Evolutionary conservation across 768 basidiomycete genomes (phyloP), one percentile per base, ranked within the genome.

Genomic region (Pleurotus cornucopiae): DNA sequence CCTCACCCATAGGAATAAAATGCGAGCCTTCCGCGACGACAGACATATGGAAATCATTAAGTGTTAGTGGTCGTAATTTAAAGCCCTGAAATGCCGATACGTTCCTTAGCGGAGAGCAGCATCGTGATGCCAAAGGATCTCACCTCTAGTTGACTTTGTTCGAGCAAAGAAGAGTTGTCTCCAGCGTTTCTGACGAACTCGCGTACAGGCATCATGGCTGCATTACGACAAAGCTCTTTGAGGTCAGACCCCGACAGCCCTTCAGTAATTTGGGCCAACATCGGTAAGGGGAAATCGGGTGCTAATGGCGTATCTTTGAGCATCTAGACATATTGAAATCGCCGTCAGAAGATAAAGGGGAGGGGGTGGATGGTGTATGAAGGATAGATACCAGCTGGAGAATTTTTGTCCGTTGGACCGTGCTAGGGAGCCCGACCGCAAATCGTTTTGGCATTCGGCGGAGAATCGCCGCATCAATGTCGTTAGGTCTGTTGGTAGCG

Each of bases 371-470:
- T 14, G 49, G 34, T 40, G 26, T 44, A 34, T 39, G 16, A 18
- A 14, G 14, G 20, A 48, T 46, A 67, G 80, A 51, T 62, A 94
- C 94, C 58, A 98, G 73, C 0, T 72, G 71, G 16, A 99, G 79
- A 58, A 98, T 98, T 68, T 89, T 93, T 52, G 83, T 72, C 30
- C 97, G 80, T 61, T 98, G 94, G 2, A 84, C 79, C 5, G 70
- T 67, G 56, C 89, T 84, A 2, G 97, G 97, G 13, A 98, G 76
- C 4, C 82, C 77, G 56, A 99, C 81, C 1, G 89, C 81, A 67
- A 98, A 98, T 9, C 94, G 91, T 69, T 96, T 98, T 1, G 97
- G 97, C 94, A 99, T 94, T n/a, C 95, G 87, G n/a, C 91, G 81
- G 20, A 94, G 74, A 61, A 94, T 89, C 23, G 91, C 90, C 1